Percentiles rank a stretch among this genome's conserved stretches.
Conservation (phyloP, 116 monocot species). For the Iris pallida region DNA sequence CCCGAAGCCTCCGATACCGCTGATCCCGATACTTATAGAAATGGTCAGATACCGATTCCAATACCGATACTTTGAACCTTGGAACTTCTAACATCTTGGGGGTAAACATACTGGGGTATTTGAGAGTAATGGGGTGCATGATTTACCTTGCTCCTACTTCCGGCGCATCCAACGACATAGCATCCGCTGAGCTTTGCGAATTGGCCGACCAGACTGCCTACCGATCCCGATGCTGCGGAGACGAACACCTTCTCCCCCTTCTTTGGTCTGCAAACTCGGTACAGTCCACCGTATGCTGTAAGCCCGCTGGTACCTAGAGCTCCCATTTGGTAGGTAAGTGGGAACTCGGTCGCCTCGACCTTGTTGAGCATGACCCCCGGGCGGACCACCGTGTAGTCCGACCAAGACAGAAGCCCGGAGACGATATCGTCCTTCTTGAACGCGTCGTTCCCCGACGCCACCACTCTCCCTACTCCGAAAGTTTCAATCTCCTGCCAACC, state of each 20-base stretch:
- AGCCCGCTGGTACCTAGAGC: constrained; percentile 39
- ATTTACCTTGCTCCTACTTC: constrained; percentile 35
- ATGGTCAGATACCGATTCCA: too few species aligned
- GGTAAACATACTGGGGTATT: too few species aligned
- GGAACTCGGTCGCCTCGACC: constrained; percentile 19
- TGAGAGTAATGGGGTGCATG: neutral
- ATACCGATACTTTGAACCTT: too few species aligned
- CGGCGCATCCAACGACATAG: constrained; percentile 40
- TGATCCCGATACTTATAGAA: too few species aligned
- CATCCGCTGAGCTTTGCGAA: constrained; percentile 47
- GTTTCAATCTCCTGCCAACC: constrained; percentile 23
- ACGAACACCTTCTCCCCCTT: constrained; percentile 42
- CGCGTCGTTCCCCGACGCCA: constrained; percentile 29
- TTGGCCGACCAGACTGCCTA: constrained; percentile 43
- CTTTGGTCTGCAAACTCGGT: constrained; percentile 33
- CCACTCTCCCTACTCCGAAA: constrained; percentile 28
- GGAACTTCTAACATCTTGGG: too few species aligned
- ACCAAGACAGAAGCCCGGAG: constrained; percentile 31
- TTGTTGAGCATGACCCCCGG: constrained; percentile 22
- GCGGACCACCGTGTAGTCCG: constrained; percentile 32
- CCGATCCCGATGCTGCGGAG: constrained; percentile 43
- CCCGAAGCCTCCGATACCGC: too few species aligned
- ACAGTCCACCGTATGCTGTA: constrained; percentile 47
- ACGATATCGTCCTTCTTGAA: constrained; percentile 30
- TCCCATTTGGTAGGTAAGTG: constrained; percentile 21